phyloP scores from a whole-genome alignment of 2,329 filamentous ascomycete genomes.

The Cladobotryum protrusum region DNA sequence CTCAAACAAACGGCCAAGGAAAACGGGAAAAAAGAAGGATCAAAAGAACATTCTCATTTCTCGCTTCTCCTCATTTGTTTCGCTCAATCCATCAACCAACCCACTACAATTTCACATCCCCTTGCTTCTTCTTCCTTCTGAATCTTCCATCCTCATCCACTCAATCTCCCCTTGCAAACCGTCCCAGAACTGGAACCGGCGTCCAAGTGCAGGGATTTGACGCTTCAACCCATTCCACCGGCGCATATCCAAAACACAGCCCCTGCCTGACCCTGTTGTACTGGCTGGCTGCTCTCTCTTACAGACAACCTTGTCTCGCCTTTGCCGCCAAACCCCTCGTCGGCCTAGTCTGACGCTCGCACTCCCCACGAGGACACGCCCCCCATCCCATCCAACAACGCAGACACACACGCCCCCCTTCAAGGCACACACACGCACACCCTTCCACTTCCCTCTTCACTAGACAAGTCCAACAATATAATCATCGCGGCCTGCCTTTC shows the following conservation, averaged over 20 bases:
- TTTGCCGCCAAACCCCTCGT: slow-evolving; percentile 19
- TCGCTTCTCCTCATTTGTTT: not conserved
- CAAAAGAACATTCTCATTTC: not conserved
- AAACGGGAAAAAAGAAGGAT: not conserved
- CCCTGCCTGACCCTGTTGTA: slow-evolving; percentile 9
- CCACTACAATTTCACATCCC: slow-evolving; percentile 10
- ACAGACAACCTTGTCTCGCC: slow-evolving; percentile 12
- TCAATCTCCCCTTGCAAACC: slow-evolving; percentile 8
- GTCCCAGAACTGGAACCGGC: slow-evolving; percentile 4
- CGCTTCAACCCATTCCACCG: slow-evolving; percentile 17
- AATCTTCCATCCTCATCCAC: not conserved
- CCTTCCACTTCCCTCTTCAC: slow-evolving; percentile 10
- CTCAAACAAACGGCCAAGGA: not conserved
- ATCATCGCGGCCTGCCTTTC: slow-evolving; percentile 12
- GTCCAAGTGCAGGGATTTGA: slow-evolving; percentile 13
- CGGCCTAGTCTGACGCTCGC: slow-evolving; percentile 9
- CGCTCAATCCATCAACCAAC: slow-evolving; percentile 8
- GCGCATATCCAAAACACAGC: slow-evolving; percentile 19
- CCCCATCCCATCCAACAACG: not conserved
- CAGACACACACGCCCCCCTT: not conserved
- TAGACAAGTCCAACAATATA: slow-evolving; percentile 10
- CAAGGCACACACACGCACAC: slow-evolving; percentile 5
- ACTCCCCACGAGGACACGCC: slow-evolving; percentile 5
- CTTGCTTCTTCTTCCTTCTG: slow-evolving; percentile 8
- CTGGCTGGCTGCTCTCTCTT: slow-evolving; percentile 8